Evolutionary conservation across 2,329 filamentous ascomycete species (phyloP), one percentile per base, ranked within the genome.

Genomic region (Fusarium pseudograminearum): DNA sequence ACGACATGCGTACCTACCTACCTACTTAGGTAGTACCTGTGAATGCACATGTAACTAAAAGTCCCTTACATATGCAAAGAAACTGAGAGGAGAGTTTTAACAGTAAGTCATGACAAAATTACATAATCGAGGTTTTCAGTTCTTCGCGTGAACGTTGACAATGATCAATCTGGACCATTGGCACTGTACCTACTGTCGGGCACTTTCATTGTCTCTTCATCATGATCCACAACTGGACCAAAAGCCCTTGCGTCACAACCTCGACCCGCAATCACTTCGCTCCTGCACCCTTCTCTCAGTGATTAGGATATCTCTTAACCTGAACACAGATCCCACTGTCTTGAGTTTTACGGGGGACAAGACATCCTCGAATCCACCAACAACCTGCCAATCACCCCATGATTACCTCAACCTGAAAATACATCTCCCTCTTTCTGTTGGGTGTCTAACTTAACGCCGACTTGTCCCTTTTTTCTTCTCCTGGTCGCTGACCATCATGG

Each of bases 401-500:
- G 58, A 42, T 54, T 36, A 28, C 22, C 20, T 18, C 31, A 36
- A 24, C 34, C 41, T 59, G 38, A 33, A 45, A 31, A 48, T 16
- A 31, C 11, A 30, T 30, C 34, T 34, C 26, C 36, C 31, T 30
- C 41, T 20, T 47, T 65, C 50, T 34, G 28, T n/a, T 30, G 18
- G 33, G 24, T 47, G 33, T 34, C 24, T 31, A 34, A 46, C 53
- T 41, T 56, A 44, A 65, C 50, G 33, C 40, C 53, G 48, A 14
- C 40, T 46, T 30, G 15, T n/a, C 20, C 20, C 16, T 41, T 60
- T 60, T 46, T 50, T 28, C 33, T 28, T 42, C 40, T 33, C 54
- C 18, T 22, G 38, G 34, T 59, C 61, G 40, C 36, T 61, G 34
- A 51, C 56, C 70, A 75, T 67, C 71, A 95, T 95, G 92, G 91